Evolutionary conservation across 2,329 filamentous ascomycete genomes (phyloP).

Genomic region (Neonectria faginata): DNA sequence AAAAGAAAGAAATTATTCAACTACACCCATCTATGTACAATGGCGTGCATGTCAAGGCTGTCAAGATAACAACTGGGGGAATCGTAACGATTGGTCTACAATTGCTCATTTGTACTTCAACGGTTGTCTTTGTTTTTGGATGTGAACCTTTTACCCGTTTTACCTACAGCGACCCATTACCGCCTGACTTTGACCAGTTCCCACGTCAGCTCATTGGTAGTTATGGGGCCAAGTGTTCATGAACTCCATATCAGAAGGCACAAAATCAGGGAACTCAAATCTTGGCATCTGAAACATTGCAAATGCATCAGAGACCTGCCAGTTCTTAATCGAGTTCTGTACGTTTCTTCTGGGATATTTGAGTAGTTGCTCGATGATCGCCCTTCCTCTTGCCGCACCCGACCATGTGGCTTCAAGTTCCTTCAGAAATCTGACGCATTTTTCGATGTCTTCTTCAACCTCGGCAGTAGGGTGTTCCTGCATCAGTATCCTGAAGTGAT

Average conservation of each 20-base stretch:
- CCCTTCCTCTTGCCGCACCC: slow-evolving; percentile 38
- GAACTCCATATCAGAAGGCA: not conserved
- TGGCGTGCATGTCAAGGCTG: too few species aligned
- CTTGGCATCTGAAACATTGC: not conserved
- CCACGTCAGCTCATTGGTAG: too few species aligned
- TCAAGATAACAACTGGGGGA: too few species aligned
- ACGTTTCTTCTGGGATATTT: not conserved
- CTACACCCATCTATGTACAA: too few species aligned
- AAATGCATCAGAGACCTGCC: not conserved
- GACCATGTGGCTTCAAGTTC: slow-evolving; percentile 44
- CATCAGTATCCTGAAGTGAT: slow-evolving; percentile 35
- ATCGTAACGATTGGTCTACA: too few species aligned
- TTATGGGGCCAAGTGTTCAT: not conserved
- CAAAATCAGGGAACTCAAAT: slow-evolving; percentile 1
- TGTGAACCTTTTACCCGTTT: too few species aligned
- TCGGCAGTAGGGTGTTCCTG: slow-evolving; percentile 14
- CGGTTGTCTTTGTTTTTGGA: too few species aligned
- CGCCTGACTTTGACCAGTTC: too few species aligned
- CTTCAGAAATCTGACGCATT: slow-evolving; percentile 39
- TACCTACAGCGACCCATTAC: too few species aligned
- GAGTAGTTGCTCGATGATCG: slow-evolving; percentile 44
- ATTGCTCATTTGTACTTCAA: too few species aligned
- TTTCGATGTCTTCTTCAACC: slow-evolving; percentile 32
- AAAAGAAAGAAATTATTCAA: too few species aligned
- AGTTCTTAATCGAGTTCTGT: not conserved